Percentiles rank a stretch among this genome's conserved stretches.
Evolutionary conservation across 495 filamentous ascomycete genomes (phyloP).

Genomic region (Elaphomyces granulatus): DNA sequence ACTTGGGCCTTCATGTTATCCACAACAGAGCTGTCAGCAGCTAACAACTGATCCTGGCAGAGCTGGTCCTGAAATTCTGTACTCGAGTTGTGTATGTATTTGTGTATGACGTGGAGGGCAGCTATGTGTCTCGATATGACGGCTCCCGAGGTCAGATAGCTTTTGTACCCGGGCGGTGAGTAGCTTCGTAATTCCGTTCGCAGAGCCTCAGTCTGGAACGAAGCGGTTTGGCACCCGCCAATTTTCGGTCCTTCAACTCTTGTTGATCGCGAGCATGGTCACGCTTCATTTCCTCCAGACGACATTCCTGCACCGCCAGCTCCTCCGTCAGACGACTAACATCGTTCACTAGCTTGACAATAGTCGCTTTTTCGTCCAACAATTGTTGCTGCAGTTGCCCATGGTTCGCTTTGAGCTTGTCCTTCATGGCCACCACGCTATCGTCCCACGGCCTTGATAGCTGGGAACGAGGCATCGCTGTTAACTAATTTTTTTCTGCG

Average conservation of each 20-base stretch:
- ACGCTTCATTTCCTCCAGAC: conserved; percentile 22
- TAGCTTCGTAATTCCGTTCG: conserved; percentile 31
- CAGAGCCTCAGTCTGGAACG: conserved; percentile 28
- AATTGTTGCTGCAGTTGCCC: conserved; percentile 26
- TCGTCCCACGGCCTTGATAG: conserved; percentile 18
- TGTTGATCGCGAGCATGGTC: conserved; percentile 21
- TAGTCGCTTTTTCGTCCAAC: conserved; percentile 22
- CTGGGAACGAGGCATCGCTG: conserved; percentile 12
- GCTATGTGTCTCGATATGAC: conserved; percentile 24
- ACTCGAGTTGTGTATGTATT: conserved; percentile 22
- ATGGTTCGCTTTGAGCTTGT: conserved; percentile 27
- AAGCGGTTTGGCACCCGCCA: conserved; percentile 29
- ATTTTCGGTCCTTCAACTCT: conserved; percentile 28
- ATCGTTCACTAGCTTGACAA: conserved; percentile 24
- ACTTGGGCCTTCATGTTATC: conserved; percentile 25
- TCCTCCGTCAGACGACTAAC: conserved; percentile 26
- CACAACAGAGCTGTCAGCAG: conserved; percentile 25
- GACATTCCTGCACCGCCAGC: conserved; percentile 21
- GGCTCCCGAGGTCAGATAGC: conserved; percentile 23
- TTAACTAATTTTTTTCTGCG: conserved; percentile 23
- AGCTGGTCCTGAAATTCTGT: conserved; percentile 22
- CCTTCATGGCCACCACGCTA: conserved; percentile 20
- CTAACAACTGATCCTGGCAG: conserved; percentile 21
- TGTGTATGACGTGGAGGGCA: conserved; percentile 27
- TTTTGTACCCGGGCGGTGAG: conserved; percentile 31